A percentile compares a stretch with the other conserved stretches of the same genome.
Conservation (phyloP, 2,329 filamentous ascomycete genomes). For the Fusarium duplospermum region DNA sequence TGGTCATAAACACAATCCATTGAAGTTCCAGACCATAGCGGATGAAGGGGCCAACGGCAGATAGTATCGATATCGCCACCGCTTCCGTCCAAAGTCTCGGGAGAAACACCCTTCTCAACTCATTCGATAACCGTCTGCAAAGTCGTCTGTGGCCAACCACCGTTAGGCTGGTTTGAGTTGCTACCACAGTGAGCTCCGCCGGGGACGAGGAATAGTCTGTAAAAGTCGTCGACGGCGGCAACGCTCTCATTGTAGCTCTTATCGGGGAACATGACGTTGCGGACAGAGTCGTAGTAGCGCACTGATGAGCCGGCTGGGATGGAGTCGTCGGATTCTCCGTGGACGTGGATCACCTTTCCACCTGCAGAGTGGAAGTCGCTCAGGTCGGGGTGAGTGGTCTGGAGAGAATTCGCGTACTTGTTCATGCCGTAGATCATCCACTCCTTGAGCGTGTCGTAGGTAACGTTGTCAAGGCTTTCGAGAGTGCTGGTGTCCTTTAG, state of each 20-base stretch:
- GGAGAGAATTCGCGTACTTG: conserved; percentile 61
- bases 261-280: conserved; percentile 54
- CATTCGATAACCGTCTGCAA: conserved; percentile 78
- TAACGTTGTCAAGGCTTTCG: conserved; percentile 58
- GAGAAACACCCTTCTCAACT: conserved; percentile 65
- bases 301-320: conserved; percentile 66
- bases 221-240: conserved; percentile 62
- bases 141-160: conserved; percentile 66
- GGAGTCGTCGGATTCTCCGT: conserved; percentile 66
- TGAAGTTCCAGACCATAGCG: conserved; percentile 21
- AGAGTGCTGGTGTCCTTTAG: conserved; percentile 56
- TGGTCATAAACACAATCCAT: conserved; percentile 26
- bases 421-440: conserved; percentile 64
- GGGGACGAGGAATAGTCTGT: conserved; percentile 65
- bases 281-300: conserved; percentile 66
- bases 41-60: conserved; percentile 53
- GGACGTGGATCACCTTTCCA: conserved; percentile 69
- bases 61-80: conserved; percentile 46
- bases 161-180: conserved; percentile 57
- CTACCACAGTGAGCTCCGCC: conserved; percentile 63
- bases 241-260: conserved; percentile 50
- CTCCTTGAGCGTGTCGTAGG: conserved; percentile 66
- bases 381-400: conserved; percentile 66
- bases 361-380: conserved; percentile 60
- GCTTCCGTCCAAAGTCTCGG: conserved; percentile 41